Percentiles rank a stretch among this genome's conserved stretches.
These are phyloP conservation scores for Leucosporidium scottii DNA, from an alignment of 768 basidiomycete species.

Conservation along the genomic window DNA sequence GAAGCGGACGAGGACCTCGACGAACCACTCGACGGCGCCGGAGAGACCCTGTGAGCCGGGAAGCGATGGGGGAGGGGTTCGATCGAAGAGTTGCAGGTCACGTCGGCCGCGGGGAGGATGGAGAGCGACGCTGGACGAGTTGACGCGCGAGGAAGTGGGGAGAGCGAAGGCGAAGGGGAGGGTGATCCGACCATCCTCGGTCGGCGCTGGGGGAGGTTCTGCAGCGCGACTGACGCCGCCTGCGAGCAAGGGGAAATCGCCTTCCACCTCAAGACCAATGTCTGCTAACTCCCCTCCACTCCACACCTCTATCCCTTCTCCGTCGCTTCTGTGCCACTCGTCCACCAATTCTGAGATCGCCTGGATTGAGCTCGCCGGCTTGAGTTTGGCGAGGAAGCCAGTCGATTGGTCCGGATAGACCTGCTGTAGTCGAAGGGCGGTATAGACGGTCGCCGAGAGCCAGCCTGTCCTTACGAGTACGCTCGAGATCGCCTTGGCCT, in stretches of 20 bases:
- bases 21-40: constrained; percentile 1
- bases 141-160: background rate
- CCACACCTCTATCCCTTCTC: background rate
- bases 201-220: background rate
- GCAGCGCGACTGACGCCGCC: background rate
- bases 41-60: background rate
- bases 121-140: background rate
- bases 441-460: background rate
- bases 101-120: background rate
- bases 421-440: too few relatives aligned
- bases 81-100: background rate
- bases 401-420: background rate
- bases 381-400: background rate
- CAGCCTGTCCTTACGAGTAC: background rate
- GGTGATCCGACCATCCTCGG: background rate
- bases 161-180: background rate
- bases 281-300: background rate
- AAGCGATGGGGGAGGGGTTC: background rate
- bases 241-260: background rate
- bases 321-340: constrained; percentile 1
- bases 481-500: background rate
- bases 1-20: constrained; percentile 2
- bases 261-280: background rate
- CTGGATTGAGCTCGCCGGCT: background rate
- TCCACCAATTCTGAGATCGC: background rate